phyloP scores from a whole-genome alignment of 202 grass and related monocot genomes.

The Hordeum pubiflorum region DNA sequence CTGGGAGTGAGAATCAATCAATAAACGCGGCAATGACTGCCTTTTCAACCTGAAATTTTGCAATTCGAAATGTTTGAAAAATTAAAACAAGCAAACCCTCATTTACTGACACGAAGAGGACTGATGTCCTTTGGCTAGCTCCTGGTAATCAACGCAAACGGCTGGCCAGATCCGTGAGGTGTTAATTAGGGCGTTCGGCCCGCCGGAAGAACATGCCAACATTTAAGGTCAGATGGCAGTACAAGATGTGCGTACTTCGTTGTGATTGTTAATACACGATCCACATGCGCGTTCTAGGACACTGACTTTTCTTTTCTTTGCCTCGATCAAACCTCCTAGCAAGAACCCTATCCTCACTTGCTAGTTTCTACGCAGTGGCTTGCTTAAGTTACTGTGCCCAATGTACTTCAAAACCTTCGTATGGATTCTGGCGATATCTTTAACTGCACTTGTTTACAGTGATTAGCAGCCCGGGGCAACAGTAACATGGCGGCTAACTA shows the following conservation, averaged over 20 bases:
- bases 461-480: no score
- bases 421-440: no score
- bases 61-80: no score
- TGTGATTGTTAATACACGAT: background rate
- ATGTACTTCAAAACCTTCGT: no score
- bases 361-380: no score
- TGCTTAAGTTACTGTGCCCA: no score
- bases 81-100: background rate
- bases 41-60: background rate
- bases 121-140: background rate
- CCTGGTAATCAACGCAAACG: background rate
- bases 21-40: background rate
- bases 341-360: background rate
- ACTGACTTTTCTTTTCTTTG: background rate
- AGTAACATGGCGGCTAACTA: background rate
- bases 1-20: background rate
- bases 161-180: background rate
- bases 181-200: background rate
- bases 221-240: background rate
- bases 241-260: background rate
- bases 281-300: background rate
- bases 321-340: background rate
- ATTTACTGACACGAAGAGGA: background rate
- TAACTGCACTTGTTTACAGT: no score
- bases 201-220: background rate